phyloP scores from a whole-genome alignment of 1,139 yeast species.

The Torulaspora globosa region DNA sequence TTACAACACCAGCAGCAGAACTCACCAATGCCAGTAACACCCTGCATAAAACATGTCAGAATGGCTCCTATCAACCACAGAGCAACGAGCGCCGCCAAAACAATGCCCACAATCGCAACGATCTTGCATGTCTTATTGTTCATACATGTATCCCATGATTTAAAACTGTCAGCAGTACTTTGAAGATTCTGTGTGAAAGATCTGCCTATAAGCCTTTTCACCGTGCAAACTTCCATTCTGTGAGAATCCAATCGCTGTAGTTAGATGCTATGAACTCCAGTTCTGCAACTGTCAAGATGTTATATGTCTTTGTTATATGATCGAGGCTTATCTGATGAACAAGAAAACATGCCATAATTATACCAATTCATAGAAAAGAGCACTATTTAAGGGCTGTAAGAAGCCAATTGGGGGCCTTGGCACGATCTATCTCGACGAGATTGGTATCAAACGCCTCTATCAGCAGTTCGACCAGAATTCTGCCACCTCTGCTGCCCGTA shows the following conservation, averaged over 20 bases:
- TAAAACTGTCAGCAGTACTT: conserved; percentile 54
- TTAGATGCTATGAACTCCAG: background rate
- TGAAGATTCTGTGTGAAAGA: conserved; percentile 25
- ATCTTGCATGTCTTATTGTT: conserved; percentile 69
- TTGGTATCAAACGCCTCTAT: conserved; percentile 56
- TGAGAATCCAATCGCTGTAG: background rate
- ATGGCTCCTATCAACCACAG: conserved; percentile 43
- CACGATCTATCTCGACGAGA: conserved; percentile 31
- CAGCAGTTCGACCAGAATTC: conserved; percentile 83
- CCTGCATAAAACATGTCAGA: conserved; percentile 42
- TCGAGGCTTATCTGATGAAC: background rate
- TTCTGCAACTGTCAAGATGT: background rate
- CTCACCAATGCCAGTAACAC: conserved; percentile 39
- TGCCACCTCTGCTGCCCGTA: conserved; percentile 88
- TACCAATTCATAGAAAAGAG: background rate
- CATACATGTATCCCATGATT: conserved; percentile 76
- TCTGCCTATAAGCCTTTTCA: conserved; percentile 17
- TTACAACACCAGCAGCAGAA: conserved; percentile 45
- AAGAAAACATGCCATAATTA: background rate
- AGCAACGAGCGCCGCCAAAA: conserved; percentile 44
- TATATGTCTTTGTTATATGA: background rate
- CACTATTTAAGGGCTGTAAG: conserved; percentile 24
- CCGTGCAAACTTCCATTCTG: conserved; percentile 13
- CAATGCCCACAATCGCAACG: conserved; percentile 71
- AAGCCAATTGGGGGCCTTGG: conserved; percentile 35